Conservation (phyloP, 495 filamentous ascomycete genomes). For the Penicillium cosmopolitanum region DNA sequence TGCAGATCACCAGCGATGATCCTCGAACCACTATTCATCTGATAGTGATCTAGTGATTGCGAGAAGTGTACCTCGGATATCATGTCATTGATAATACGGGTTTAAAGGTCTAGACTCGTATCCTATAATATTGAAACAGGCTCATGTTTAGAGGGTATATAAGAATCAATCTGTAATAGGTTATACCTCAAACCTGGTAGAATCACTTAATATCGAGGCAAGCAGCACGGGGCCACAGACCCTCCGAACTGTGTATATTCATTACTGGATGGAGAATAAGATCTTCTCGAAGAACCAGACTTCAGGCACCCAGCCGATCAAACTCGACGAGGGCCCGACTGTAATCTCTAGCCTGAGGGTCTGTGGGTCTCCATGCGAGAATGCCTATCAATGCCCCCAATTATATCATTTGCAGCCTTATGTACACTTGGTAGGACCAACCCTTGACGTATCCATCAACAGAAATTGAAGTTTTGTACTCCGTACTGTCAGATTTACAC, state of each 20-base stretch:
- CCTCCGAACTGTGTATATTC: neutral
- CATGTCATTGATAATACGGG: too few relatives aligned
- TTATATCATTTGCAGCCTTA: neutral
- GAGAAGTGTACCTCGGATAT: too few relatives aligned
- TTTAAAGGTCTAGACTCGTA: too few relatives aligned
- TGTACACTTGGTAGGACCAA: too few relatives aligned
- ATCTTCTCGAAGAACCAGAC: conserved; percentile 1
- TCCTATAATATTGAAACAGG: neutral
- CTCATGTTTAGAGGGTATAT: neutral
- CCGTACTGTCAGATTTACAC: neutral
- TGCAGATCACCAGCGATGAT: conserved; percentile 10
- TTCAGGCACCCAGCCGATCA: neutral
- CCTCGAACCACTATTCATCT: neutral
- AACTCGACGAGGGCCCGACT: neutral
- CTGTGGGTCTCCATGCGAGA: conserved; percentile 3
- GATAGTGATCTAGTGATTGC: neutral
- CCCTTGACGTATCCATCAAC: neutral
- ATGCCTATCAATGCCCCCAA: conserved; percentile 7
- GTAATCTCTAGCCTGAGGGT: neutral
- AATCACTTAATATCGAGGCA: conserved; percentile 3
- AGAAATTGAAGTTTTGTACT: neutral
- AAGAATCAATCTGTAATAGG: neutral
- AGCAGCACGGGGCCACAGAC: neutral
- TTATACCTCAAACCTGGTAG: neutral
- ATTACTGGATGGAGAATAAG: neutral